These are phyloP conservation scores for Eudorina sp. DNA, from an alignment of 139 green algal genomes.

Conservation along the genomic window DNA sequence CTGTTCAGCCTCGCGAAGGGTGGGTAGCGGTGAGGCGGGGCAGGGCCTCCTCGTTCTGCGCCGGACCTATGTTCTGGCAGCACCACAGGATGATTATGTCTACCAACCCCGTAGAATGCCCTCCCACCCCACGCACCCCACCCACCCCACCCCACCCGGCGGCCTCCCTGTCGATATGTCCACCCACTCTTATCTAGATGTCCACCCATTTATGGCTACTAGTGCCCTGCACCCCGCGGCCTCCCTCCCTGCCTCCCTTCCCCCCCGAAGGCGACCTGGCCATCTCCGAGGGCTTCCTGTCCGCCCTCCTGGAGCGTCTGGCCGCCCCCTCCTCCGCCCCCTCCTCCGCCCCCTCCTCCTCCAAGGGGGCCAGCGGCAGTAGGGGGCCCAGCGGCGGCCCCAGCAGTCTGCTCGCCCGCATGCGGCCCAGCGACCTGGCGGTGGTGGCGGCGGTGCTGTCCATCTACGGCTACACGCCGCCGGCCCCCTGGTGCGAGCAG, in stretches of 20 bases:
- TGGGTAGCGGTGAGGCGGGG: background rate
- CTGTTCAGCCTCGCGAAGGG: conserved; percentile 38
- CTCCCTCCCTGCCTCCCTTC: too few relatives aligned
- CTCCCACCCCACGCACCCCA: background rate
- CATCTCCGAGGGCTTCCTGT: conserved; percentile 39
- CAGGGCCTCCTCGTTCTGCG: too few relatives aligned
- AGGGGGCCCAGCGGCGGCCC: background rate
- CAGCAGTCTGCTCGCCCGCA: conserved; percentile 8
- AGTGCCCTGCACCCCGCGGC: too few relatives aligned
- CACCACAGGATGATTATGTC: too few relatives aligned
- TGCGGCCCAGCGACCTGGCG: conserved; percentile 7
- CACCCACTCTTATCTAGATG: too few relatives aligned
- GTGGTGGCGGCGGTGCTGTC: conserved; percentile 47
- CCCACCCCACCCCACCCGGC: background rate
- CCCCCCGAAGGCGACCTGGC: conserved; percentile 20
- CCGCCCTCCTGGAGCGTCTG: conserved; percentile 5
- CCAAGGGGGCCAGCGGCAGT: background rate
- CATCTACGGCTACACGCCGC: conserved; percentile 30
- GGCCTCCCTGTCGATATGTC: background rate
- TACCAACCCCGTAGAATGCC: too few relatives aligned
- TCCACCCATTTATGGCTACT: too few relatives aligned
- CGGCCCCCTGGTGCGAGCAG: background rate
- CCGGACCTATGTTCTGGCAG: too few relatives aligned
- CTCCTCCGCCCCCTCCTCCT: too few relatives aligned
- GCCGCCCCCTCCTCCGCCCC: background rate